These are phyloP conservation scores for Gossypium rotundifolium DNA, from an alignment of 345 rosid species.

Conservation along the genomic window DNA sequence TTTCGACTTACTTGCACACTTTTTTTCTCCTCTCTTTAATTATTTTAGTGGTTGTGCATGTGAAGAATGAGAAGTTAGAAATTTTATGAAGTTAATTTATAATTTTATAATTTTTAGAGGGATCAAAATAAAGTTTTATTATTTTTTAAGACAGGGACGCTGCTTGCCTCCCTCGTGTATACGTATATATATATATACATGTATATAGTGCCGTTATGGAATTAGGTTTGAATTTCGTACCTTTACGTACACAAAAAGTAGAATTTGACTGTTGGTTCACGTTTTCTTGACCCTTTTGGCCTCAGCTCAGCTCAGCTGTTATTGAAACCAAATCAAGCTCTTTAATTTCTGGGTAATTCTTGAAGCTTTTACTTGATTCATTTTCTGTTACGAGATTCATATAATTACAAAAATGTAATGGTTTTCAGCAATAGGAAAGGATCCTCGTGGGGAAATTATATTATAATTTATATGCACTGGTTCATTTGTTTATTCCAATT, in stretches of 20 bases:
- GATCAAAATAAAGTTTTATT: too few relatives aligned
- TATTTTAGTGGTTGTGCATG: too few relatives aligned
- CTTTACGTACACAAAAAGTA: not conserved
- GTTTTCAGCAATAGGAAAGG: not conserved
- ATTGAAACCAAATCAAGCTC: not conserved
- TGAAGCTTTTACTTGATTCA: too few relatives aligned
- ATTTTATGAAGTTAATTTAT: too few relatives aligned
- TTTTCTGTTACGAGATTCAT: too few relatives aligned
- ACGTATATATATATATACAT: not conserved
- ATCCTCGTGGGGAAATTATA: not conserved
- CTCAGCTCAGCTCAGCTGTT: not conserved
- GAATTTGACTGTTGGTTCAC: constrained; percentile 7
- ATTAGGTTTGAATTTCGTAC: constrained; percentile 1
- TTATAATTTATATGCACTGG: not conserved
- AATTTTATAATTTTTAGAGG: too few relatives aligned
- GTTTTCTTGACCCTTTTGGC: not conserved
- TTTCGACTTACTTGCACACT: too few relatives aligned
- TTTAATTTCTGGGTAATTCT: constrained; percentile 1
- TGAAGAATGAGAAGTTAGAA: too few relatives aligned
- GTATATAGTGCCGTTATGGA: not conserved
- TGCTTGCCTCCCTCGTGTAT: too few relatives aligned
- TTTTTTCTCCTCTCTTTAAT: too few relatives aligned
- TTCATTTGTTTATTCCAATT: not conserved
- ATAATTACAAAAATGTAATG: not conserved
- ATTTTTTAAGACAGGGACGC: too few relatives aligned